Evolutionary conservation across 106 monocot genomes (phyloP).

Genomic region (Dendrobium huoshanense): DNA sequence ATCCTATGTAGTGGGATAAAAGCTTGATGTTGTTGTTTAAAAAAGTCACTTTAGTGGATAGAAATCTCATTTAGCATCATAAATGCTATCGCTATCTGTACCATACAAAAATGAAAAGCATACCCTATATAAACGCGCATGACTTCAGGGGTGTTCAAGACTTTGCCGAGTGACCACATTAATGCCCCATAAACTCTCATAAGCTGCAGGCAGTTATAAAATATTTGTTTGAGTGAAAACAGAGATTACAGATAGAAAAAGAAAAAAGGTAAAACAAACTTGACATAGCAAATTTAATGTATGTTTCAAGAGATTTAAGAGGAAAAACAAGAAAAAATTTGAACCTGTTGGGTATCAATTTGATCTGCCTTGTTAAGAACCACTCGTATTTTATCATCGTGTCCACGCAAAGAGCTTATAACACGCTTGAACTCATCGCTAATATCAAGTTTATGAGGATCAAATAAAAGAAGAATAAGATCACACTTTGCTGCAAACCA

Average conservation of each 20-base stretch:
- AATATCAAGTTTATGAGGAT: constrained; percentile 96
- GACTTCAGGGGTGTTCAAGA: constrained; percentile 92
- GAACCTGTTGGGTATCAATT: constrained; percentile 87
- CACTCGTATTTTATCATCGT: constrained; percentile 98
- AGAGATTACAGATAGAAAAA: not conserved
- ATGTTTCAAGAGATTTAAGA: not conserved
- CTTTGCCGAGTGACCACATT: constrained; percentile 98
- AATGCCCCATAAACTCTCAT: constrained; percentile 99
- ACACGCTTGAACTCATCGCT: constrained; percentile 98
- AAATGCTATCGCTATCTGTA: not conserved
- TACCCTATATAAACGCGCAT: constrained; percentile 98
- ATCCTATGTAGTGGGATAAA: not conserved
- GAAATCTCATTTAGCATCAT: not conserved
- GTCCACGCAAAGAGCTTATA: constrained; percentile 81
- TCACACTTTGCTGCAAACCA: constrained; percentile 99
- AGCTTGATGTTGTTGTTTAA: not conserved
- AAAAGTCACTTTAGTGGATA: not conserved
- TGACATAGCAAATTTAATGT: too few species aligned
- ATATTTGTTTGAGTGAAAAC: not conserved
- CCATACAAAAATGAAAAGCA: not conserved
- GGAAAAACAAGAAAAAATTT: not conserved
- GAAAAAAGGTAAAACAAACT: not conserved
- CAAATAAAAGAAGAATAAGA: constrained; percentile 92
- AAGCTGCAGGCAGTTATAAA: constrained; percentile 35
- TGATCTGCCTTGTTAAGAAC: constrained; percentile 95